phyloP scores from a whole-genome alignment of 768 basidiomycete species.

The Russula olivacea region DNA sequence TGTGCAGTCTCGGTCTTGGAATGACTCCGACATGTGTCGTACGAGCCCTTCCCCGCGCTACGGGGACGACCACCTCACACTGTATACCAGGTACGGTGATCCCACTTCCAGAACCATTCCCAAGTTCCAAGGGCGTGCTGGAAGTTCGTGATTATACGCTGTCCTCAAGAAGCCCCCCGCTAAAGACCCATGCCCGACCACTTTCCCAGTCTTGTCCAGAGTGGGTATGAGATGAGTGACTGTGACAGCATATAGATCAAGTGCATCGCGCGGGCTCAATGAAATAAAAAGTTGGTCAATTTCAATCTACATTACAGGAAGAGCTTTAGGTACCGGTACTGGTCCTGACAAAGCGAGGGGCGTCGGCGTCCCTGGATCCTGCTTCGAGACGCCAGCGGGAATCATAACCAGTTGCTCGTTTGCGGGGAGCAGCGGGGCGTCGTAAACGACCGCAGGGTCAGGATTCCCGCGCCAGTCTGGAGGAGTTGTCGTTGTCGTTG shows the following conservation, averaged over 20 bases:
- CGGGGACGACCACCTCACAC: neutral
- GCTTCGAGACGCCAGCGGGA: conserved; percentile 23
- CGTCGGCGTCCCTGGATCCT: conserved; percentile 24
- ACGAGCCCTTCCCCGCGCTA: neutral
- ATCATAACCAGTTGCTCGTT: conserved; percentile 17
- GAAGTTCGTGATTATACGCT: neutral
- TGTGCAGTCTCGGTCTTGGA: neutral
- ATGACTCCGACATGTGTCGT: neutral
- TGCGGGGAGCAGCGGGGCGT: conserved; percentile 22
- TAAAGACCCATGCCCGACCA: neutral
- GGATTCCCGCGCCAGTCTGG: conserved; percentile 25
- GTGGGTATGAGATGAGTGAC: neutral
- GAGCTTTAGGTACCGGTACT: neutral
- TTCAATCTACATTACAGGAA: conserved; percentile 8
- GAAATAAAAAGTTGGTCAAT: neutral
- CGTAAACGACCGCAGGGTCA: conserved; percentile 17
- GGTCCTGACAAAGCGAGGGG: conserved; percentile 10
- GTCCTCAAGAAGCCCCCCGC: neutral
- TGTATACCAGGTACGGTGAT: neutral
- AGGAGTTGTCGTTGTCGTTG: conserved; percentile 13
- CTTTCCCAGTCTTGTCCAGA: neutral
- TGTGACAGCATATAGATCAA: neutral
- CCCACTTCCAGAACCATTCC: neutral
- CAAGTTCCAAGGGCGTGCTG: neutral
- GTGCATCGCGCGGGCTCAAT: neutral